Percentiles rank a stretch among this genome's conserved stretches.
These are phyloP conservation scores for Karstenula rhodostoma DNA, from an alignment of 2,329 filamentous ascomycete species.

Conservation along the genomic window DNA sequence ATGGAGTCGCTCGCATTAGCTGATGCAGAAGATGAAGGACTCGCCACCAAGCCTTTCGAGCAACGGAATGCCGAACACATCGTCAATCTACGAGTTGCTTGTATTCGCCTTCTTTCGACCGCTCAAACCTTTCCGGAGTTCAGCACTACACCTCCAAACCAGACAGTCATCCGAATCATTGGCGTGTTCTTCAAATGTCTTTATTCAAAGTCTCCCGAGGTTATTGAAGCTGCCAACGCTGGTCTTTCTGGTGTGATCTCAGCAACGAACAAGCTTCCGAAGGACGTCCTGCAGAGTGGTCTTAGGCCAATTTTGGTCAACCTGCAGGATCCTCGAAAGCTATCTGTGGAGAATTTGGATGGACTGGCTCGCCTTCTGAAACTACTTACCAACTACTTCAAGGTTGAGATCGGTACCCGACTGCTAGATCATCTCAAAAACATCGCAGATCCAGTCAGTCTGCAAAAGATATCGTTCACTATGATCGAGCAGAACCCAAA, in stretches of 20 bases:
- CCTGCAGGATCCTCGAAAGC: conserved; percentile 88
- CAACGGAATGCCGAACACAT: conserved; percentile 97
- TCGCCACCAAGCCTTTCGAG: conserved; percentile 86
- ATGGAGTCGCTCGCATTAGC: conserved; percentile 94
- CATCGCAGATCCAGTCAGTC: conserved; percentile 79
- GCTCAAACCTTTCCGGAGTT: conserved; percentile 95
- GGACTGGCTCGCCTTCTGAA: conserved; percentile 89
- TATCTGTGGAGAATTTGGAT: conserved; percentile 88
- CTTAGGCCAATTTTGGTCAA: conserved; percentile 95
- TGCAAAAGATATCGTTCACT: conserved; percentile 93
- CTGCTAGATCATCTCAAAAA: conserved; percentile 93
- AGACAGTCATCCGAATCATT: conserved; percentile 72
- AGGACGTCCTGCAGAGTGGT: conserved; percentile 93
- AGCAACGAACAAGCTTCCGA: conserved; percentile 89
- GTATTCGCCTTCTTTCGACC: conserved; percentile 89
- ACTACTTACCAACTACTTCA: conserved; percentile 96
- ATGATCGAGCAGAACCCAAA: conserved; percentile 90
- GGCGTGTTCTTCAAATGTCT: conserved; percentile 97
- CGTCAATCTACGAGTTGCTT: conserved; percentile 88
- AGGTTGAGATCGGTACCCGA: conserved; percentile 93
- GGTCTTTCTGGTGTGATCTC: conserved; percentile 87
- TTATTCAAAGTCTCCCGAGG: conserved; percentile 90
- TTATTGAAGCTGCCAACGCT: conserved; percentile 91
- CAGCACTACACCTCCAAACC: conserved; percentile 74
- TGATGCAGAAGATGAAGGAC: conserved; percentile 90